Evolutionary conservation across 2,329 filamentous ascomycete genomes (phyloP).

Genomic region (Colletotrichum costaricense): DNA sequence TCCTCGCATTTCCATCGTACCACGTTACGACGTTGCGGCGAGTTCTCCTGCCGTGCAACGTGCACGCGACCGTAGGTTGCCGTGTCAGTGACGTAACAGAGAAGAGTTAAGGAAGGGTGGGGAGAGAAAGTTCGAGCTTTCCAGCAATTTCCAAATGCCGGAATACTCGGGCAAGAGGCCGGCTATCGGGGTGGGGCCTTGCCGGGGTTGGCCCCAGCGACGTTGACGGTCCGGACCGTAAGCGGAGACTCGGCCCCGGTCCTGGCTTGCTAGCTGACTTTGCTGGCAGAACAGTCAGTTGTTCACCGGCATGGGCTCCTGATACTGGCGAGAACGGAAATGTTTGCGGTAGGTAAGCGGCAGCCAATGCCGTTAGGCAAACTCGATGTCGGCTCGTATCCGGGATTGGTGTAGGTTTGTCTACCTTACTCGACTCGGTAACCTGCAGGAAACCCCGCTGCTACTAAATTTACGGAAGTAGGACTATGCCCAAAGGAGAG

Average conservation of each 20-base stretch:
- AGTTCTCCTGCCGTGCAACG: neutral
- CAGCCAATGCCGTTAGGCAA: constrained; percentile 79
- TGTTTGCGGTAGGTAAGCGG: constrained; percentile 79
- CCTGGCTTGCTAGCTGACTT: neutral
- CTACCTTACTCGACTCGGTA: constrained; percentile 53
- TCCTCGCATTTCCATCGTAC: neutral
- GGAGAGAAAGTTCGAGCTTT: constrained; percentile 21
- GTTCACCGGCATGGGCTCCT: constrained; percentile 77
- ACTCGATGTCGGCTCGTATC: constrained; percentile 76
- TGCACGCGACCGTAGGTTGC: constrained; percentile 12
- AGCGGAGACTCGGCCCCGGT: neutral
- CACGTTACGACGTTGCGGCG: neutral
- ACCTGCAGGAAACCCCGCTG: constrained; percentile 81
- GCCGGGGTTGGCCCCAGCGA: neutral
- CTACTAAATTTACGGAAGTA: constrained; percentile 87
- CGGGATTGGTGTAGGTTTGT: constrained; percentile 75
- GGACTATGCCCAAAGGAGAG: constrained; percentile 88
- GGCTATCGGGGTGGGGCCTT: neutral
- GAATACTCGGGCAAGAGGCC: constrained; percentile 13
- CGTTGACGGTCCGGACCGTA: neutral
- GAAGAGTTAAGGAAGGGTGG: constrained; percentile 3
- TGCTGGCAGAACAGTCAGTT: constrained; percentile 80
- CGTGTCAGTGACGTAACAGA: constrained; percentile 30
- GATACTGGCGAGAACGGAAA: constrained; percentile 84
- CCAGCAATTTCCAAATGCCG: constrained; percentile 32